phyloP scores from a whole-genome alignment of 2,329 filamentous ascomycete species.

The Aaosphaeria pasadenensis region DNA sequence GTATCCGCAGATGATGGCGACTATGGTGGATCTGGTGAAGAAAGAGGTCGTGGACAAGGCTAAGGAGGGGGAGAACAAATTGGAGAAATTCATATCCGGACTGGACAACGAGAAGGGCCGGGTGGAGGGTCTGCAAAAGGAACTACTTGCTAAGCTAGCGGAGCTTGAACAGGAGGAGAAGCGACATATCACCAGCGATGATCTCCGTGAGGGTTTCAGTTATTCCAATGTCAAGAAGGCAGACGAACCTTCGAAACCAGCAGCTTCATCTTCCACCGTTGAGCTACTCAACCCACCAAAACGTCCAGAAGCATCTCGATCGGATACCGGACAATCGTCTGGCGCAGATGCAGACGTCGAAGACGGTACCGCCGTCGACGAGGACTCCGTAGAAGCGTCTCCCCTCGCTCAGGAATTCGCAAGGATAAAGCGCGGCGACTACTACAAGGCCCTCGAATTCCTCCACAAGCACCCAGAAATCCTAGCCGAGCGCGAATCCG shows the following conservation, averaged over 20 bases:
- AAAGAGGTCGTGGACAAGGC: conserved; percentile 70
- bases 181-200: conserved; percentile 91
- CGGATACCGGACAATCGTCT: conserved; percentile 49
- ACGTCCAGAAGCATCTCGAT: conserved; percentile 33
- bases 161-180: conserved; percentile 81
- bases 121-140: conserved; percentile 72
- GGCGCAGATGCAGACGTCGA: conserved; percentile 63
- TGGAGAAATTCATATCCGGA: conserved; percentile 73
- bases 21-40: conserved; percentile 91
- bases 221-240: conserved; percentile 67
- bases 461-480: conserved; percentile 76
- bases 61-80: conserved; percentile 66
- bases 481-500: conserved; percentile 79
- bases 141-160: conserved; percentile 70
- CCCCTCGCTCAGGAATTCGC: conserved; percentile 78
- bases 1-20: conserved; percentile 98
- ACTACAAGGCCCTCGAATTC: conserved; percentile 70
- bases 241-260: conserved; percentile 18
- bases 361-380: conserved; percentile 57
- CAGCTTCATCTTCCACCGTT: conserved; percentile 40
- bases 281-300: conserved; percentile 73
- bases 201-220: conserved; percentile 85
- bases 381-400: conserved; percentile 73
- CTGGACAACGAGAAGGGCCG: conserved; percentile 74
- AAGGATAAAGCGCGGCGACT: conserved; percentile 72